Conservation (phyloP, 768 basidiomycete species). For the Mycena filopes region DNA sequence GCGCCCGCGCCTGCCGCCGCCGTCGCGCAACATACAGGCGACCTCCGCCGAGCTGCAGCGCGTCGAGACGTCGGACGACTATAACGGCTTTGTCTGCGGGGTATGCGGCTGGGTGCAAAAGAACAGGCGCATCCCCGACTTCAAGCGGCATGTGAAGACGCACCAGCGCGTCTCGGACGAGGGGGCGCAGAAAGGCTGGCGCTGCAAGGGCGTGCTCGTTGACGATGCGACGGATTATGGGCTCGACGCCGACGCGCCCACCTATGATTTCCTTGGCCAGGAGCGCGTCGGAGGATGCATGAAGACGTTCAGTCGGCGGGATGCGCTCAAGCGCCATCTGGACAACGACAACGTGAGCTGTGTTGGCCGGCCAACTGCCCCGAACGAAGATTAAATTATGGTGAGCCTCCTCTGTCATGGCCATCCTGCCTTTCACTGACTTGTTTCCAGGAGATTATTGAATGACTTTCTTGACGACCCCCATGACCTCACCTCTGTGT, state of each 20-base stretch:
- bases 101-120: constrained; percentile 58
- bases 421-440: neutral
- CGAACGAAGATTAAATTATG: constrained; percentile 28
- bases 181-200: constrained; percentile 46
- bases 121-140: constrained; percentile 66
- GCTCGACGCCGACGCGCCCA: constrained; percentile 32
- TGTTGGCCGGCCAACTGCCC: constrained; percentile 37
- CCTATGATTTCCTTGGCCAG: constrained; percentile 43
- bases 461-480: constrained; percentile 1
- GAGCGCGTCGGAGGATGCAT: constrained; percentile 54
- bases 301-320: constrained; percentile 54
- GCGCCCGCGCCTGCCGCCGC: constrained; percentile 46
- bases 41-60: constrained; percentile 37
- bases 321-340: constrained; percentile 58
- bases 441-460: neutral
- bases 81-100: constrained; percentile 53
- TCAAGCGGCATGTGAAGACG: constrained; percentile 67
- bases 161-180: constrained; percentile 60
- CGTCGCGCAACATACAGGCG: constrained; percentile 60
- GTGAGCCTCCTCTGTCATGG: constrained; percentile 8
- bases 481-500: constrained; percentile 1
- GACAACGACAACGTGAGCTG: constrained; percentile 46
- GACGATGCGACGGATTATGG: constrained; percentile 34
- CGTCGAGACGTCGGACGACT: constrained; percentile 33
- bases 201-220: constrained; percentile 53